Evolutionary conservation across 331 rosid genomes (phyloP).

Genomic region (Rosa hybrid): DNA sequence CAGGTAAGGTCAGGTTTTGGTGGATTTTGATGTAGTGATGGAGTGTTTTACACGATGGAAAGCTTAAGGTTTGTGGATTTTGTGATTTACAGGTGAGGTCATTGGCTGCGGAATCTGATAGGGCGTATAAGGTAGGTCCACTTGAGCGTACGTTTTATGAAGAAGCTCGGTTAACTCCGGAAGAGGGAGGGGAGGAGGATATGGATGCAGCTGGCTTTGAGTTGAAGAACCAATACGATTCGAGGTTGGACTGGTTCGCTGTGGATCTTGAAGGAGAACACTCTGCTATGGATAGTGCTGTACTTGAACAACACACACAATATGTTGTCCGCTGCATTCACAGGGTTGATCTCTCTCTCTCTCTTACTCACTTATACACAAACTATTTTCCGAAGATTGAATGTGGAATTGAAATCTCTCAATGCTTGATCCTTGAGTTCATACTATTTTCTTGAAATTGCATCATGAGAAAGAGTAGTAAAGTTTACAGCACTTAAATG

Average conservation of each 20-base stretch:
- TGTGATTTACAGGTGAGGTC: conserved; percentile 70
- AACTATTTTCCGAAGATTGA: background rate
- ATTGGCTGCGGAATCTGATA: conserved; percentile 93
- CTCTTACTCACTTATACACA: background rate
- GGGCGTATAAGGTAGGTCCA: conserved; percentile 84
- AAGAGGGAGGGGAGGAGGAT: conserved; percentile 57
- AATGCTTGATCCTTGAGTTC: background rate
- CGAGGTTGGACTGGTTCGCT: conserved; percentile 89
- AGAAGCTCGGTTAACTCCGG: conserved; percentile 59
- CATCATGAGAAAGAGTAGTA: conserved; percentile 16
- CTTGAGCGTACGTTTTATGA: conserved; percentile 68
- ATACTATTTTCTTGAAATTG: conserved; percentile 17
- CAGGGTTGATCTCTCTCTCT: conserved; percentile 54
- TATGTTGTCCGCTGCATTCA: conserved; percentile 91
- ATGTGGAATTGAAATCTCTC: background rate
- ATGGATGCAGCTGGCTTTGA: conserved; percentile 41
- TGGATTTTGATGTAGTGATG: background rate
- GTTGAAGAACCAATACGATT: conserved; percentile 60
- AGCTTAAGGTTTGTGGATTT: conserved; percentile 7
- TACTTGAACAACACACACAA: conserved; percentile 84
- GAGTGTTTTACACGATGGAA: background rate
- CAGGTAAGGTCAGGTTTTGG: conserved; percentile 56
- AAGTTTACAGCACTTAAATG: background rate
- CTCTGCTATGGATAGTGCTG: conserved; percentile 98
- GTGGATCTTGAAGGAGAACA: conserved; percentile 99